Conservation (phyloP, 345 rosid genomes). For the Ricinus communis region DNA sequence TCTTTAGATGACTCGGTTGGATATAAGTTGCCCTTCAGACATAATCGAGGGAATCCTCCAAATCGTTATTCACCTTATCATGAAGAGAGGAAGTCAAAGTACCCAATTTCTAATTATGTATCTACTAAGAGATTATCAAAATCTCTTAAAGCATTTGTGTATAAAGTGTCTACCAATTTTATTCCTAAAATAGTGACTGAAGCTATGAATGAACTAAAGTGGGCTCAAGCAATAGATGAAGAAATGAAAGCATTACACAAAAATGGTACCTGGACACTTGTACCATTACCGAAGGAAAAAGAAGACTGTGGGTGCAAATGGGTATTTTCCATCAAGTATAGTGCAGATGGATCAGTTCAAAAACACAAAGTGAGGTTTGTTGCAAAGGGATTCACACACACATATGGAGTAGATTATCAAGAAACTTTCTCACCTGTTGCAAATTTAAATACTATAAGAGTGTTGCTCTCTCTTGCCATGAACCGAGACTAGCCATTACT, state of each 20-base stretch:
- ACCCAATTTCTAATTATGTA: not conserved
- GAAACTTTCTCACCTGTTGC: not conserved
- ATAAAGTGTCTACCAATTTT: not conserved
- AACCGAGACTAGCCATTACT: too few relatives aligned
- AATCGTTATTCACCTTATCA: not conserved
- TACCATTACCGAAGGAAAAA: not conserved
- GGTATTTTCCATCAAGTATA: too few relatives aligned
- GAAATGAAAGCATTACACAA: too few relatives aligned
- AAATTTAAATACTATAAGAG: not conserved
- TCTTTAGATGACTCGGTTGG: too few relatives aligned
- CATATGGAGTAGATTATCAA: not conserved
- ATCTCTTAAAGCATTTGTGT: not conserved
- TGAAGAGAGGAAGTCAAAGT: not conserved
- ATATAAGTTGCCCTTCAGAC: too few relatives aligned
- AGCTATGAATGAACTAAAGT: too few relatives aligned
- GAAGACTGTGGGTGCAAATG: too few relatives aligned
- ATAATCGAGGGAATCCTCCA: too few relatives aligned
- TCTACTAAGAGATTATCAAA: not conserved
- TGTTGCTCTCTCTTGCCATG: not conserved
- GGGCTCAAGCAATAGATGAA: not conserved
- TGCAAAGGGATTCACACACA: not conserved
- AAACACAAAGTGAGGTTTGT: too few relatives aligned
- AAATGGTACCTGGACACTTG: not conserved
- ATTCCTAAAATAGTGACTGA: too few relatives aligned
- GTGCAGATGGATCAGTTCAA: too few relatives aligned